phyloP scores from a whole-genome alignment of 1,284 basidiomycete genomes.

The Ceratobasidium sp. region DNA sequence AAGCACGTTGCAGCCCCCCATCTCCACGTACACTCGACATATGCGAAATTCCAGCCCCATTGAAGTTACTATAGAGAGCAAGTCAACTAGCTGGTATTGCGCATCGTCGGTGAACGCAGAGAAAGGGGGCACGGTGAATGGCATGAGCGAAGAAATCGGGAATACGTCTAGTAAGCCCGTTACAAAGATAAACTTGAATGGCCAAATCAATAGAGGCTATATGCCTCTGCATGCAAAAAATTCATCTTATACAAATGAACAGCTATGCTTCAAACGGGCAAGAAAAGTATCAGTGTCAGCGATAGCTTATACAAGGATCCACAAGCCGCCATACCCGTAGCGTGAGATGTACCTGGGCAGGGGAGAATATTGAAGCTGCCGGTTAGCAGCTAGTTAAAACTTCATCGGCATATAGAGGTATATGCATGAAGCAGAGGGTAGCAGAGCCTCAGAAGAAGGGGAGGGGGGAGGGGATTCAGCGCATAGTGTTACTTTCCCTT shows the following conservation, averaged over 20 bases:
- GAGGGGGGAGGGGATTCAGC: neutral
- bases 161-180: too few species aligned
- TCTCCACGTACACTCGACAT: constrained; percentile 46
- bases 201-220: neutral
- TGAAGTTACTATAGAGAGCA: constrained; percentile 30
- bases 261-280: too few species aligned
- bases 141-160: too few species aligned
- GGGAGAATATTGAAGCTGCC: too few species aligned
- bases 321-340: too few species aligned
- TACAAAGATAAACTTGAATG: neutral
- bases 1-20: neutral
- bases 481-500: neutral
- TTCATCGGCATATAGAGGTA: neutral
- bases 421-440: neutral
- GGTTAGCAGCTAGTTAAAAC: neutral
- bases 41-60: constrained; percentile 36
- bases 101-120: constrained; percentile 40
- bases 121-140: constrained; percentile 6
- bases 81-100: constrained; percentile 18
- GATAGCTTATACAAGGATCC: too few species aligned
- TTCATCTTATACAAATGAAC: neutral
- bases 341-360: too few species aligned
- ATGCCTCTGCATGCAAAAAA: neutral
- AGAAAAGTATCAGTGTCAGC: too few species aligned
- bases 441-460: neutral